phyloP scores from a whole-genome alignment of 768 basidiomycete species.

The Leccinum barrowsii region DNA sequence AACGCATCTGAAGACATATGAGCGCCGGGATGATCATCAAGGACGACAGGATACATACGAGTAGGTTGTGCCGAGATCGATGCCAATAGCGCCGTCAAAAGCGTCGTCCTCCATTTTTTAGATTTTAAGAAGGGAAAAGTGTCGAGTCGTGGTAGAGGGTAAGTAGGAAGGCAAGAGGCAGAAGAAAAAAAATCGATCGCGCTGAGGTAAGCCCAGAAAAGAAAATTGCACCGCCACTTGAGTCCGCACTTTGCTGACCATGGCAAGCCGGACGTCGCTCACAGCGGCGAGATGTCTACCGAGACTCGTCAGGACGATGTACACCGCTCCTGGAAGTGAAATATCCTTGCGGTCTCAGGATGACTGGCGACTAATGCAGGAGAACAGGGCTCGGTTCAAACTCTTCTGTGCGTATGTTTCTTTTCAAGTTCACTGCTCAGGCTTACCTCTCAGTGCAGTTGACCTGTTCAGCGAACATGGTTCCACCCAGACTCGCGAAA shows the following conservation, averaged over 20 bases:
- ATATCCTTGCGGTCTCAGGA: conserved; percentile 42
- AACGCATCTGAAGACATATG: conserved; percentile 66
- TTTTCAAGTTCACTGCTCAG: conserved; percentile 5
- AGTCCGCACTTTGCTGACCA: conserved; percentile 14
- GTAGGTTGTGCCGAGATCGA: conserved; percentile 97
- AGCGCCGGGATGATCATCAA: conserved; percentile 21
- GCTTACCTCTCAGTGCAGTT: conserved; percentile 38
- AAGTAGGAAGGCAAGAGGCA: conserved; percentile 10
- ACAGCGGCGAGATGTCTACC: conserved; percentile 23
- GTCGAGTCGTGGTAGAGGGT: conserved; percentile 35
- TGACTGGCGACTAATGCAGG: conserved; percentile 66
- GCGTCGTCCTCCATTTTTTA: conserved; percentile 78
- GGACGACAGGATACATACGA: conserved; percentile 50
- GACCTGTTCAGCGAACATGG: conserved; percentile 66
- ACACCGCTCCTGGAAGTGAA: conserved; percentile 27
- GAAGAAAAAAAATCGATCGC: conserved; percentile 39
- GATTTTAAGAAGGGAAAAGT: conserved; percentile 24
- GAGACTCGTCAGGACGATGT: conserved; percentile 25
- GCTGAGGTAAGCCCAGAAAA: conserved; percentile 52
- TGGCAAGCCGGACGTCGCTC: conserved; percentile 26
- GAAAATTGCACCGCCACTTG: conserved; percentile 33
- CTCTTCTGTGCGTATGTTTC: conserved; percentile 47
- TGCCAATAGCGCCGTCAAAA: conserved; percentile 95
- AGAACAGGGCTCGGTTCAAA: conserved; percentile 51
- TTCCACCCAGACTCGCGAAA: conserved; percentile 68